Conservation (phyloP, 2,329 filamentous ascomycete genomes). For the Paracoccidioides brasiliensis region DNA sequence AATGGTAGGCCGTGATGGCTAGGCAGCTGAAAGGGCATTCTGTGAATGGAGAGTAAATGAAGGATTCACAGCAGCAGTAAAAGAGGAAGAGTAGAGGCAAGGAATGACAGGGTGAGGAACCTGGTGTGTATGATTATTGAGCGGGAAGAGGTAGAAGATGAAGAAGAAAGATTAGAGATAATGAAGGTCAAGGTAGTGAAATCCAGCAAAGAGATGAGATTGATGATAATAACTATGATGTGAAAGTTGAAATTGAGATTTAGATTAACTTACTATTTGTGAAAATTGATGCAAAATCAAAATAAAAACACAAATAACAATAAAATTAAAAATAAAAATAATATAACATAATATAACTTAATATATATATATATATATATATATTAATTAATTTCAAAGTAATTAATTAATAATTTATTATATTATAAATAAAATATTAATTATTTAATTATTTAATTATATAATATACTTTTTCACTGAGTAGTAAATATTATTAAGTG, state of each 20-base stretch:
- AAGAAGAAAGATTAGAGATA: constrained; percentile 10
- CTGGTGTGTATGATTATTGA: background rate
- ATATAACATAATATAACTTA: too few species aligned
- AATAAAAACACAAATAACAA: too few species aligned
- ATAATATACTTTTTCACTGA: too few species aligned
- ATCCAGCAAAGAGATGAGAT: background rate
- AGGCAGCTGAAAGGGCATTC: background rate
- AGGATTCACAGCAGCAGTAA: background rate
- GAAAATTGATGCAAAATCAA: too few species aligned
- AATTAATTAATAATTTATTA: too few species aligned
- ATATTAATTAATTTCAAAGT: too few species aligned
- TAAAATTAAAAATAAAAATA: background rate
- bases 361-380: too few species aligned
- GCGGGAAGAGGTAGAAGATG: background rate
- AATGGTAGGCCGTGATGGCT: constrained; percentile 2
- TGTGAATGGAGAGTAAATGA: background rate
- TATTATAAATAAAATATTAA: background rate
- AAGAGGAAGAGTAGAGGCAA: background rate
- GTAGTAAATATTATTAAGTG: too few species aligned
- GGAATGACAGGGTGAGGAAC: background rate
- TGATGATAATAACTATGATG: too few species aligned
- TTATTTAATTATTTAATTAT: too few species aligned
- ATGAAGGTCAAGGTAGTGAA: constrained; percentile 19
- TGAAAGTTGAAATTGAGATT: too few species aligned
- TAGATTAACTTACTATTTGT: too few species aligned